Percentiles rank a stretch among this genome's conserved stretches.
Evolutionary conservation across 495 filamentous ascomycete species (phyloP).

Genomic region (Hypomontagnella monticulosa): DNA sequence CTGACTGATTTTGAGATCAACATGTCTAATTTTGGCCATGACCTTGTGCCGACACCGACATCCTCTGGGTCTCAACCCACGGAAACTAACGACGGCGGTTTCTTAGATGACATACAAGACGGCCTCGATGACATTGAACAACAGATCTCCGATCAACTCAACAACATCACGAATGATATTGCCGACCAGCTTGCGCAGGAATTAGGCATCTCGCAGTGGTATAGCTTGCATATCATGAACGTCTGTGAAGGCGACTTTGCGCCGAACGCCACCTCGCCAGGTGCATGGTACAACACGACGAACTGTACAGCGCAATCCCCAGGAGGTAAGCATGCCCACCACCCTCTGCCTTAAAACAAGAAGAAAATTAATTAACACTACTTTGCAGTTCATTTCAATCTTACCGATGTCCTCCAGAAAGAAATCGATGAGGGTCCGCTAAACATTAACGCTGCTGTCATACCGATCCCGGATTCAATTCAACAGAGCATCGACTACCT

Average conservation of each 20-base stretch:
- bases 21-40: slow-evolving; percentile 67
- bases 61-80: slow-evolving; percentile 40
- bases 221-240: slow-evolving; percentile 74
- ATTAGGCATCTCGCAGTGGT: slow-evolving; percentile 75
- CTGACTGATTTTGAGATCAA: slow-evolving; percentile 61
- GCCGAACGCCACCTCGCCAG: slow-evolving; percentile 60
- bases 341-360: neutral
- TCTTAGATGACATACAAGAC: slow-evolving; percentile 36
- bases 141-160: slow-evolving; percentile 50
- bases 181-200: slow-evolving; percentile 57
- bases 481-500: slow-evolving; percentile 67
- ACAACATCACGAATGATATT: slow-evolving; percentile 51
- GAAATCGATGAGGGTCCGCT: slow-evolving; percentile 61
- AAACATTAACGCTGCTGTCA: slow-evolving; percentile 60
- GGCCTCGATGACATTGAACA: slow-evolving; percentile 39
- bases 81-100: slow-evolving; percentile 16
- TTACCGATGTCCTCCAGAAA: slow-evolving; percentile 62
- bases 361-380: slow-evolving; percentile 11
- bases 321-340: slow-evolving; percentile 55
- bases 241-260: slow-evolving; percentile 72
- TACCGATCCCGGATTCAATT: slow-evolving; percentile 72
- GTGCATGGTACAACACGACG: slow-evolving; percentile 63
- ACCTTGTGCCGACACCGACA: slow-evolving; percentile 51
- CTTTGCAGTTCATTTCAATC: slow-evolving; percentile 64
- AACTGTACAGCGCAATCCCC: slow-evolving; percentile 69